phyloP scores from a whole-genome alignment of 345 rosid species.

The Psidium friedrichsthalianum region DNA sequence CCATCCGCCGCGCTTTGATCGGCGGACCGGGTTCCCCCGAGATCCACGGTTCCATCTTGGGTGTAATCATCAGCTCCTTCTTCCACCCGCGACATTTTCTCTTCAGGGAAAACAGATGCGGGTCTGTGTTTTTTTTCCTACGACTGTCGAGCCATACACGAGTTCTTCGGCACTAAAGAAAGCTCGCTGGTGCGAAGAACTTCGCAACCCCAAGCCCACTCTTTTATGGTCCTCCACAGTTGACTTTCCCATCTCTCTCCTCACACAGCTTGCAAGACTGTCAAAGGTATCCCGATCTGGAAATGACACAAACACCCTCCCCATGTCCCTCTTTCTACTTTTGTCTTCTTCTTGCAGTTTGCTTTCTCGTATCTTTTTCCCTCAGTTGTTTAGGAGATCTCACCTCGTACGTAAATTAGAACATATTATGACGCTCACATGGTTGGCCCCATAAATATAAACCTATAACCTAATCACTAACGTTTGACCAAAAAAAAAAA shows the following conservation, averaged over 20 bases:
- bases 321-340: not conserved
- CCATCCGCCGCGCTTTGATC: slow-evolving; percentile 85
- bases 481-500: no score
- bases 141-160: no score
- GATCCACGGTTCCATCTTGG: slow-evolving; percentile 84
- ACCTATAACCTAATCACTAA: not conserved
- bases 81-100: slow-evolving; percentile 4
- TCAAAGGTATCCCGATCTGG: not conserved
- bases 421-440: not conserved
- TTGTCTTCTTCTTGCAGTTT: not conserved
- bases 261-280: not conserved
- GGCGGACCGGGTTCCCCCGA: slow-evolving; percentile 67
- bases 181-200: not conserved
- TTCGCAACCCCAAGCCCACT: no score
- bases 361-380: not conserved
- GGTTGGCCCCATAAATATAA: not conserved
- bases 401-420: not conserved
- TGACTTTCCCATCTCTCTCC: not conserved
- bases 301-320: not conserved
- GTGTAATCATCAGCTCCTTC: slow-evolving; percentile 52
- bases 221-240: not conserved
- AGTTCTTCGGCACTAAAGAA: no score
- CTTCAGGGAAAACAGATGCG: not conserved
- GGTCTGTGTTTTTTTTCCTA: not conserved
- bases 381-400: not conserved